These are phyloP conservation scores for Termitomyces titanicus DNA, from an alignment of 768 basidiomycete species.

Conservation along the genomic window DNA sequence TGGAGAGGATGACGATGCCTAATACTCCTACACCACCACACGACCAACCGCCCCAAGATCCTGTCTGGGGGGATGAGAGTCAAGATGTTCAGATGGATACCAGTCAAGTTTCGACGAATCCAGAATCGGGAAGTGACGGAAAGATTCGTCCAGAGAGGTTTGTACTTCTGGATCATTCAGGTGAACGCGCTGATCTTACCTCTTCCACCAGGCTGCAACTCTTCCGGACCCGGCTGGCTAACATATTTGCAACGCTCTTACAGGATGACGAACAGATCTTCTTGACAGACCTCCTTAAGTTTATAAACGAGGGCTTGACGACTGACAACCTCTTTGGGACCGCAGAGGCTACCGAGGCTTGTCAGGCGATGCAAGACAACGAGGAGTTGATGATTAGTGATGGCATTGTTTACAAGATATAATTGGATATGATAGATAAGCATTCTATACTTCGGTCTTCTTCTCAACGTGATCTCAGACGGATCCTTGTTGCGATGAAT, in stretches of 20 bases:
- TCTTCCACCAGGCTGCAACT: slow-evolving; percentile 54
- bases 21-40: slow-evolving; percentile 17
- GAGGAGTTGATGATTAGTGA: slow-evolving; percentile 89
- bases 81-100: slow-evolving; percentile 63
- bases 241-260: slow-evolving; percentile 61
- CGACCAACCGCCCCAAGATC: slow-evolving; percentile 41
- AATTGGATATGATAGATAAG: slow-evolving; percentile 13
- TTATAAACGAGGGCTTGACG: slow-evolving; percentile 74
- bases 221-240: slow-evolving; percentile 78
- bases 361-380: slow-evolving; percentile 69
- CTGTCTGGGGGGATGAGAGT: slow-evolving; percentile 65
- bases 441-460: not conserved
- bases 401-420: slow-evolving; percentile 83
- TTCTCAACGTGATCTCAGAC: slow-evolving; percentile 6
- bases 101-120: slow-evolving; percentile 34
- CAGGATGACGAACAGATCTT: slow-evolving; percentile 78
- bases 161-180: slow-evolving; percentile 20
- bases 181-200: slow-evolving; percentile 3
- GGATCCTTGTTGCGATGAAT: too few species aligned
- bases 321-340: slow-evolving; percentile 73
- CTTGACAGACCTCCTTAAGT: slow-evolving; percentile 62
- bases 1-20: slow-evolving; percentile 49
- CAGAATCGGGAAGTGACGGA: slow-evolving; percentile 35
- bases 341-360: slow-evolving; percentile 71
- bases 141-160: slow-evolving; percentile 58